Conservation (phyloP, 495 filamentous ascomycete species). For the Trichocladium uniseriatum region DNA sequence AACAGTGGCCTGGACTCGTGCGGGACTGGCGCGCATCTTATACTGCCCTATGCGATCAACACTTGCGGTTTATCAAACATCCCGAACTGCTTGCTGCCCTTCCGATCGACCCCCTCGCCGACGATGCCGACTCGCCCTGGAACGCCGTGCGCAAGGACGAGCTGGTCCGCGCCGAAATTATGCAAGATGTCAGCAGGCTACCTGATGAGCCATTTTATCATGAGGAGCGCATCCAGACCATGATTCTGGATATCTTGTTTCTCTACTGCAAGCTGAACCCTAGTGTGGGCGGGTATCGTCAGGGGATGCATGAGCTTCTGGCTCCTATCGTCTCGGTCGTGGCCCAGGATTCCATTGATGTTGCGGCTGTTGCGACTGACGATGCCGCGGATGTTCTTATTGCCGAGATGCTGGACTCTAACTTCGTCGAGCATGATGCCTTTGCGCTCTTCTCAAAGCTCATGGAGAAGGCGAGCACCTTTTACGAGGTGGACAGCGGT, state of each 20-base stretch:
- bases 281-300: slow-evolving; percentile 73
- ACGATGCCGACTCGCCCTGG: slow-evolving; percentile 86
- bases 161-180: slow-evolving; percentile 72
- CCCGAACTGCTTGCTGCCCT: slow-evolving; percentile 65
- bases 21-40: slow-evolving; percentile 66
- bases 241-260: slow-evolving; percentile 82
- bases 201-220: slow-evolving; percentile 90
- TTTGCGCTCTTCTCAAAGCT: slow-evolving; percentile 75
- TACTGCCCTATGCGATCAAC: slow-evolving; percentile 57
- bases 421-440: slow-evolving; percentile 80
- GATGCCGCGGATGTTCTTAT: slow-evolving; percentile 39
- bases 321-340: slow-evolving; percentile 87
- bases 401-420: slow-evolving; percentile 55
- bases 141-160: slow-evolving; percentile 75
- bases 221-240: slow-evolving; percentile 63
- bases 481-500: slow-evolving; percentile 63
- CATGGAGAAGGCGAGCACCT: slow-evolving; percentile 78
- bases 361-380: slow-evolving; percentile 15
- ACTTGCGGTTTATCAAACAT: slow-evolving; percentile 70
- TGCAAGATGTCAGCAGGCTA: slow-evolving; percentile 91
- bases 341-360: slow-evolving; percentile 64
- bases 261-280: slow-evolving; percentile 91
- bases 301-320: slow-evolving; percentile 95
- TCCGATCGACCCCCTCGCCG: slow-evolving; percentile 71
- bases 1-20: slow-evolving; percentile 60